Conservation (phyloP, 331 rosid species). For the Spiraea crenata region DNA sequence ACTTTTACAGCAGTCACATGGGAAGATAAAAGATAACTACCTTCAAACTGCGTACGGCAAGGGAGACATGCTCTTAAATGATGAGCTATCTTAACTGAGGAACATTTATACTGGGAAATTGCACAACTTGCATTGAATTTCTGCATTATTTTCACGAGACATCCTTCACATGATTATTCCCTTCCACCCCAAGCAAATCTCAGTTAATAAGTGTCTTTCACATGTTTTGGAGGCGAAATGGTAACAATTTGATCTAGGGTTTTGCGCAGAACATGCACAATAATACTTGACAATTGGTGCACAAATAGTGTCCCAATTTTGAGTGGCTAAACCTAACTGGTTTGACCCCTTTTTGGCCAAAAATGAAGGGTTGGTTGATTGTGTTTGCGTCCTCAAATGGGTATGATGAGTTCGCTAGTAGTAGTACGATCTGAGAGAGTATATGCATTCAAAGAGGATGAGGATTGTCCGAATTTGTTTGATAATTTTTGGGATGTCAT, state of each 20-base stretch:
- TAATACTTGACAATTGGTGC: constrained; percentile 7
- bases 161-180: neutral
- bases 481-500: neutral
- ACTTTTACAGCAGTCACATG: neutral
- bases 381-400: neutral
- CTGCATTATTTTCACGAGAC: constrained; percentile 7
- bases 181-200: neutral
- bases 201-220: neutral
- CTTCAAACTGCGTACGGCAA: neutral
- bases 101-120: neutral
- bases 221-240: constrained; percentile 26
- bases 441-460: neutral
- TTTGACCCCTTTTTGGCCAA: neutral
- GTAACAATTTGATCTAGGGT: constrained; percentile 12
- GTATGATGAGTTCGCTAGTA: neutral
- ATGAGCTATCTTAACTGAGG: neutral
- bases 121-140: neutral
- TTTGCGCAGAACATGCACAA: constrained; percentile 4
- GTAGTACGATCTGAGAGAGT: neutral
- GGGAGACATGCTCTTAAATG: neutral
- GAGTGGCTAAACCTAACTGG: neutral
- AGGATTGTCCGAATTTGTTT: neutral
- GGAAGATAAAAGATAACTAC: neutral
- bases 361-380: neutral
- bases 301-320: neutral